Base-by-base conservation (phyloP, 176 grass and related monocot genomes). In the Bonia amplexicaulis region DNA sequence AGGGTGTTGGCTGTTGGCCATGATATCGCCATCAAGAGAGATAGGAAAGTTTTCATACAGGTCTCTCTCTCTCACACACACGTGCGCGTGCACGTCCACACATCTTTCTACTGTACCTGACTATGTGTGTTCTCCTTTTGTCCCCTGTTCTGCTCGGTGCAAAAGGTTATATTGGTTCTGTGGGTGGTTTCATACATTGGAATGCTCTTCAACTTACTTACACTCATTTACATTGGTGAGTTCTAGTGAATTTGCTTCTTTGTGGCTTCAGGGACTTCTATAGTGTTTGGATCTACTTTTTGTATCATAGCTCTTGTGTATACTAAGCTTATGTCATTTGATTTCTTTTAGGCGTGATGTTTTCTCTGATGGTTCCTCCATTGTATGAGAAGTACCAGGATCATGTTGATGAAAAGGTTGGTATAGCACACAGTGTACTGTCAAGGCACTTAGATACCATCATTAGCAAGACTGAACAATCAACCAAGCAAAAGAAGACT, bases 321-420 rank as follows among this genome's bases (percentile, higher is more conserved):
- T 29, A 42, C 49, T 74, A 62, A 84, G 40, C 12, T 73, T 73
- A 46, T 61, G 7, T 20, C 14, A 11, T 73, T 80, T 26, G 44
- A 12, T 73, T 79, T 85, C 5, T 52, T 89, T 7, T 88, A 99
- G 96, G 90, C 8, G 44, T 82, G 13, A 65, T 92, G 65, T 15
- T 92, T 57, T 90, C 71, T 85, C 88, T 99, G 37, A 59, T 88
- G 25, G 41, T 91, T 76, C 93, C 96, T 54, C 91, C 88, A 19
- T 35, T 92, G 49, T 99, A 99, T 85, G 96, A 99, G 41, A 99
- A 87, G 66, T 90, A 96, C 82, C 91, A 99, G 82, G 91, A 99
- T 81, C 83, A 85, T 73, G 75, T 99, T 51, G 93, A 99, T 92
- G 91, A 99, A 77, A 96, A 91, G 74, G 58, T 92, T 80, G 82